Evolutionary conservation across 2,329 filamentous ascomycete species (phyloP), one percentile per base, ranked within the genome.

Genomic region (Botryotinia convoluta): DNA sequence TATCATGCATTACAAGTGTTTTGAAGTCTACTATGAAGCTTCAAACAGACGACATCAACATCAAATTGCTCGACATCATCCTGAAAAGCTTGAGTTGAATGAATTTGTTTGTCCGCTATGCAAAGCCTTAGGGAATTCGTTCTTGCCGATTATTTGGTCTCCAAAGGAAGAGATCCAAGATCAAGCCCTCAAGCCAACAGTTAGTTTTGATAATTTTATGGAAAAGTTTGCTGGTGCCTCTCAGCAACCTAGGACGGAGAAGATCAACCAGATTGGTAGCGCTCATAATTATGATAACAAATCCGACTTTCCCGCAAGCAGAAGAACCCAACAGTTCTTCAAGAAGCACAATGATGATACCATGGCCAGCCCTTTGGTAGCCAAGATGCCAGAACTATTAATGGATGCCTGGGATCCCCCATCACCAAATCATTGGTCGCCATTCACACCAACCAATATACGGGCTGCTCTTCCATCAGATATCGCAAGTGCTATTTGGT

Each of bases 1-100:
- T 82, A 97, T 99, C 79, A 99, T 99, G 96, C 96, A 99, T 82
- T 98, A 93, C 81, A 90, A 89, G 77, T 99, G 96, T 83, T 99
- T 99, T 80, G 94, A 98, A 79, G 89, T 92, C 59, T 99, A 98
- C 80, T 92, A 93, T 76, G 89, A 93, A 63, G 94, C 95, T 6
- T 97, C 94, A 0, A 87, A 91, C 71, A 88, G 95, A 74, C 89
- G 96, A 57, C 97, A 99, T 80, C 89, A 89, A 32, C 93, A 96
- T 79, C 96, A 99, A 81, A 97, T 99, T 81, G 95, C 96, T 12
- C 89, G 96, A 22, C 93, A 97, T 78, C 96, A 98, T 78, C 96
- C 96, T 0, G 97, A 99, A 81, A 88, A 91, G 72, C 87, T 93
- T 2, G 86, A 88, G 32, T 86, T 89, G 61, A 92, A 97, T 75